A percentile compares a stretch with the other conserved stretches of the same genome.
Evolutionary conservation across 2,329 filamentous ascomycete species (phyloP).

Genomic region (Cladosporium sp.): DNA sequence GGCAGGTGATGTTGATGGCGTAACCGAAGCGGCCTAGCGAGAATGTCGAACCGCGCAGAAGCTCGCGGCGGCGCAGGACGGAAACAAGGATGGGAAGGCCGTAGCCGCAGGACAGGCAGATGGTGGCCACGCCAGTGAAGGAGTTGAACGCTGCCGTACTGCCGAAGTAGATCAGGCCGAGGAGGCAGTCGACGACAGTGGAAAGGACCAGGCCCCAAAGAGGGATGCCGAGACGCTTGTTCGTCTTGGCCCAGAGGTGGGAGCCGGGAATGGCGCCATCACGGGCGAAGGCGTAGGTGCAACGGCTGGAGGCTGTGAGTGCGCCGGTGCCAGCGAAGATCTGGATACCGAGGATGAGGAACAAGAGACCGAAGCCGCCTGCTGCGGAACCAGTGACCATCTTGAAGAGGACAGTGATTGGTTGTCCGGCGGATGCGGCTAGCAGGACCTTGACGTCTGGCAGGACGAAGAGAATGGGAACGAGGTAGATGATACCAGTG

Average conservation of each 20-base stretch:
- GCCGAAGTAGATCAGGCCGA: conserved; percentile 79
- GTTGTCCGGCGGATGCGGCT: conserved; percentile 68
- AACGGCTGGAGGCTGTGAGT: conserved; percentile 69
- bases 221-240: conserved; percentile 67
- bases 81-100: conserved; percentile 73
- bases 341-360: conserved; percentile 73
- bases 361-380: conserved; percentile 71
- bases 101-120: conserved; percentile 74
- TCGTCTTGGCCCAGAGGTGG: conserved; percentile 50
- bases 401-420: conserved; percentile 75
- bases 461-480: conserved; percentile 75
- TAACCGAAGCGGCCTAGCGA: conserved; percentile 69
- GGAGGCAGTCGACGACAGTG: conserved; percentile 66
- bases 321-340: conserved; percentile 76
- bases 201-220: conserved; percentile 69
- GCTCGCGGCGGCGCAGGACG: conserved; percentile 64
- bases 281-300: conserved; percentile 72
- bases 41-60: conserved; percentile 65
- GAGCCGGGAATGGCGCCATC: conserved; percentile 64
- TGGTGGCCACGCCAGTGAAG: conserved; percentile 78
- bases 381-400: conserved; percentile 67
- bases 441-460: conserved; percentile 66
- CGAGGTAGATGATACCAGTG: conserved; percentile 66
- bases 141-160: conserved; percentile 75
- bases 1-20: conserved; percentile 65